Conservation (phyloP, 345 rosid species). For the Gossypium mustelinum region DNA sequence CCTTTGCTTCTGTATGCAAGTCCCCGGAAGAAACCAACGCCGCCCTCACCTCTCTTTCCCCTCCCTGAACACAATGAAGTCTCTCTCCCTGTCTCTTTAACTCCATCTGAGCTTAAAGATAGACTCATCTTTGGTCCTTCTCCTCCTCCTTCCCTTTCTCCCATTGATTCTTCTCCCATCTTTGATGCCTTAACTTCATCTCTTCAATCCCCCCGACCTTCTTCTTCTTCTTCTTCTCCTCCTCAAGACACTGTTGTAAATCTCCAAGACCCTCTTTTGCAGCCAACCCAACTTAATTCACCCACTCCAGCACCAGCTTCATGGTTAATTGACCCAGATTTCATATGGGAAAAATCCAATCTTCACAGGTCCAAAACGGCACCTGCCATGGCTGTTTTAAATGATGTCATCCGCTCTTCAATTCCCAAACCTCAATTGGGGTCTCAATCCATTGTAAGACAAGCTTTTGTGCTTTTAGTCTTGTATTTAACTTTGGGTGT, state of each 20-base stretch:
- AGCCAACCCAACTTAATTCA: conserved; percentile 18
- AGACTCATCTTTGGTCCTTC: conserved; percentile 65
- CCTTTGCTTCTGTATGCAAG: background rate
- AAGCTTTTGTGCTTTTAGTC: conserved; percentile 47
- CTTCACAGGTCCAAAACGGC: conserved; percentile 81
- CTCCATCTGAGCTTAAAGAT: conserved; percentile 64
- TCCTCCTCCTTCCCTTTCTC: conserved; percentile 46
- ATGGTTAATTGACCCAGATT: conserved; percentile 36
- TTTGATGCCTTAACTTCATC: conserved; percentile 51
- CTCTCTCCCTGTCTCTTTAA: conserved; percentile 54
- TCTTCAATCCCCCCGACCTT: conserved; percentile 28
- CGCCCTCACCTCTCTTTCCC: background rate
- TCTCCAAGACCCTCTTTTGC: conserved; percentile 23
- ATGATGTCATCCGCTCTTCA: conserved; percentile 31
- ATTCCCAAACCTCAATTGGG: conserved; percentile 44
- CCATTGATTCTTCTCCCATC: conserved; percentile 35
- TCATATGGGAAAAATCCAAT: conserved; percentile 22
- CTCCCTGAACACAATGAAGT: conserved; percentile 61
- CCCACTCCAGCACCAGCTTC: conserved; percentile 22
- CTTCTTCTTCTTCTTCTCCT: conserved; percentile 12
- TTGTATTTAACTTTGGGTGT: conserved; percentile 68
- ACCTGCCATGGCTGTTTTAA: conserved; percentile 74
- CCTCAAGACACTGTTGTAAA: conserved; percentile 20
- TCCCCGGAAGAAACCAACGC: background rate
- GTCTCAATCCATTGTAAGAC: conserved; percentile 52